These are phyloP conservation scores for Lactarius hengduanensis DNA, from an alignment of 768 basidiomycete genomes.

Conservation along the genomic window DNA sequence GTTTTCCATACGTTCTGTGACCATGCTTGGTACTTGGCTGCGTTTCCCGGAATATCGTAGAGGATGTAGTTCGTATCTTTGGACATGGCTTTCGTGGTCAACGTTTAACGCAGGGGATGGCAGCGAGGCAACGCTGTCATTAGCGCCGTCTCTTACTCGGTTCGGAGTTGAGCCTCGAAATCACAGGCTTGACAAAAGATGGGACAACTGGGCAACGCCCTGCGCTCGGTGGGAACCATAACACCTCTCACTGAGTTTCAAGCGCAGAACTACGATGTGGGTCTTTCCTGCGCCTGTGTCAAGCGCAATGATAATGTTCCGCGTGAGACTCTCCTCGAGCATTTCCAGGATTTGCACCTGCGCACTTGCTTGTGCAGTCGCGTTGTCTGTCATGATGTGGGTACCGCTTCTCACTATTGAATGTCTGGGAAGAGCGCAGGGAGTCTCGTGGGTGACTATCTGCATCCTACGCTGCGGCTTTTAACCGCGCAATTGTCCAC, in stretches of 20 bases:
- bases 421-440: neutral
- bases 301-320: slow-evolving; percentile 72
- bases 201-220: too few species aligned
- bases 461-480: neutral
- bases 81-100: neutral
- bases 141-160: neutral
- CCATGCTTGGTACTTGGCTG: slow-evolving; percentile 29
- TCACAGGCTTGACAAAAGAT: too few species aligned
- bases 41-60: slow-evolving; percentile 24
- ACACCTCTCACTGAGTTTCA: slow-evolving; percentile 44
- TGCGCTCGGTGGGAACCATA: too few species aligned
- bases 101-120: neutral
- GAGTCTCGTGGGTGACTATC: neutral
- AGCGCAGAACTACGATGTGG: slow-evolving; percentile 67
- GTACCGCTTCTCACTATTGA: neutral
- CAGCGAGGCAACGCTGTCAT: neutral
- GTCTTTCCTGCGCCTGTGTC: slow-evolving; percentile 84
- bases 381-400: slow-evolving; percentile 8
- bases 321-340: slow-evolving; percentile 61
- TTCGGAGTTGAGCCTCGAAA: neutral
- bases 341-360: slow-evolving; percentile 45
- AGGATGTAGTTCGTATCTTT: slow-evolving; percentile 13
- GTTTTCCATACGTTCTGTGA: slow-evolving; percentile 37
- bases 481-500: neutral
- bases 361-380: neutral